Base-by-base conservation (phyloP, 1,284 basidiomycete species). In the Salmacisia buchloeana region DNA sequence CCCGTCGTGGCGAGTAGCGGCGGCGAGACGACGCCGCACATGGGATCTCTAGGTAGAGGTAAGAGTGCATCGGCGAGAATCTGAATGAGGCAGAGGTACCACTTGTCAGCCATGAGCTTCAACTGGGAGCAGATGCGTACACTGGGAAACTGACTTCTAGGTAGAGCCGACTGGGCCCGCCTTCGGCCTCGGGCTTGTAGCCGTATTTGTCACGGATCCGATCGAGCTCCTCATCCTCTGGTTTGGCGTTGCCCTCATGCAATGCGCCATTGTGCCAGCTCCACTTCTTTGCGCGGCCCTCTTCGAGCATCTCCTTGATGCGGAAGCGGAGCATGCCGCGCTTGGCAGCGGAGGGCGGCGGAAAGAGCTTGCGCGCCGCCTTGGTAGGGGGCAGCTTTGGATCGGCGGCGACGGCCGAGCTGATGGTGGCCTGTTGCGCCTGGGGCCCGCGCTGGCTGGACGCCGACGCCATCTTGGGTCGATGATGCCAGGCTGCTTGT, bases 21-120 rank as follows among this genome's bases (percentile, higher is more conserved):
- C 4, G 77, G 77, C 29, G 77, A 79, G 5, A 75, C 71, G 29
- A 79, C 77, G 27, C 73, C 75, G 21, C 67, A 73, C 73, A 78
- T 70, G 2, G 74, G 77, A 21, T 71, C 60, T 12, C 69, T 57
- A 1, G 70, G 68, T 3, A 79, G 61, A 0, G 77, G 65, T 15
- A 79, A 63, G 21, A 76, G 65, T n/a, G 69, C 64, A 34, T 79
- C 77, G 4, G 77, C 74, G 13, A 79, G 72, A n/a, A 74, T 65
- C 66, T 69, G 61, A 12, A 27, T 23, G n/a, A 7, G 38, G 27
- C 25, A 5, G 23, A 25, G 36, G 54, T 29, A 21, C 56, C 10
- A 34, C 33, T 10, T 18, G 23, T 43, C 39, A 43, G 39, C 21
- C 18, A 27, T 12, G 18, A 49, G 39, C 25, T n/a, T 23, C 18